Evolutionary conservation across 768 basidiomycete genomes (phyloP).

Genomic region (Trametes gibbosa): DNA sequence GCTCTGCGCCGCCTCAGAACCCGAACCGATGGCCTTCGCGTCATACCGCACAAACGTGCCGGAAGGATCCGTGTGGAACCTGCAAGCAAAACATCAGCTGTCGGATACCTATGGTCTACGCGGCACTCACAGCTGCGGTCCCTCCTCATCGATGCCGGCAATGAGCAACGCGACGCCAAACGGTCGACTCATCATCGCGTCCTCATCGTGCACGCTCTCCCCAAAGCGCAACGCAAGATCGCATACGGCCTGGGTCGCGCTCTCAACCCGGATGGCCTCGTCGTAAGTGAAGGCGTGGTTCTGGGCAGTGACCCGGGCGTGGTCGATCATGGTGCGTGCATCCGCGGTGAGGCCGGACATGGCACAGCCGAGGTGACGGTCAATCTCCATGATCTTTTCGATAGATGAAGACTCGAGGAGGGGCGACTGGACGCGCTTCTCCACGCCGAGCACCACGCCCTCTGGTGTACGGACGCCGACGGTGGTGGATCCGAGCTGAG

Average conservation of each 20-base stretch:
- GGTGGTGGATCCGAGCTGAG: slow-evolving; percentile 94
- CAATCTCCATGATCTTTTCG: slow-evolving; percentile 99
- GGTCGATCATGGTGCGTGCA: slow-evolving; percentile 99
- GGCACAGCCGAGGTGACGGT: slow-evolving; percentile 92
- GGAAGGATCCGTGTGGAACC: slow-evolving; percentile 97
- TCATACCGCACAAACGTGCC: slow-evolving; percentile 97
- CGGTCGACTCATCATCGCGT: slow-evolving; percentile 98
- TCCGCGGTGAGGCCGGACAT: slow-evolving; percentile 98
- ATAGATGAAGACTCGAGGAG: slow-evolving; percentile 93
- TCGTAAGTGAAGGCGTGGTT: slow-evolving; percentile 97
- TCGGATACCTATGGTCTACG: background rate
- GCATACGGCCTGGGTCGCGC: slow-evolving; percentile 96
- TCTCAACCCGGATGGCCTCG: slow-evolving; percentile 96
- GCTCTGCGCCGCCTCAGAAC: slow-evolving; percentile 95
- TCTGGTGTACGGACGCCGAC: slow-evolving; percentile 90
- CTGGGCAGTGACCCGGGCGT: slow-evolving; percentile 94
- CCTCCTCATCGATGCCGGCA: slow-evolving; percentile 94
- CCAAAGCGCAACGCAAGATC: slow-evolving; percentile 96
- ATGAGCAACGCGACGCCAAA: slow-evolving; percentile 97
- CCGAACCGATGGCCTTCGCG: slow-evolving; percentile 97
- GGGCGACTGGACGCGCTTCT: slow-evolving; percentile 97
- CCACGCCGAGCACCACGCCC: slow-evolving; percentile 92
- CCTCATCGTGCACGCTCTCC: slow-evolving; percentile 98
- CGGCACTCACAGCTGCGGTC: slow-evolving; percentile 83
- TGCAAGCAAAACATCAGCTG: slow-evolving; percentile 29